Evolutionary conservation across 2,329 filamentous ascomycete genomes (phyloP), one percentile per base, ranked within the genome.

Genomic region (Ceratocystis albifundus): DNA sequence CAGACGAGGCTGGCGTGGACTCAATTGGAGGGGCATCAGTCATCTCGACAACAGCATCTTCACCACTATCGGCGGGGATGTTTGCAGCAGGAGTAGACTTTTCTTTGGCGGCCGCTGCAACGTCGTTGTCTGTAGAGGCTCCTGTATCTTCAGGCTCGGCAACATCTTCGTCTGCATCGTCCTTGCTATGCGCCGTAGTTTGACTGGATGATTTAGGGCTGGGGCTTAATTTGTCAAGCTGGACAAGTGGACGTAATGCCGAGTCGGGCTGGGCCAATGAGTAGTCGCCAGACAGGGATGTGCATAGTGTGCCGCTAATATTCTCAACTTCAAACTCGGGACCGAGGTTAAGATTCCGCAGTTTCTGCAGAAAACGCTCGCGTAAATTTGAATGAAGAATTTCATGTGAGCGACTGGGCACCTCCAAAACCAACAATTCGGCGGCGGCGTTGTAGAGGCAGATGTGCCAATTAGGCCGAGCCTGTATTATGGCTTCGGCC

Each of bases 361-460:
- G 50, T 48, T 59, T 66, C 8, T 63, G 45, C 4, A 57, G 48
- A 25, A 53, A 63, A n/a, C 61, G 59, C 30, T 41, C 32, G 22
- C 61, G 46, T 10, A 66, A 61, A 41, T 65, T 36, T 10, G 63
- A 32, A 22, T 65, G 63, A 22, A 65, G 50, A 22, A 55, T 22
- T 15, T 32, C 41, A 41, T 66, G 61, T 22, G 46, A 44, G n/a
- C 46, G 41, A 17, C 65, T 66, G 20, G 61, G 65, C 25, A 66
- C 61, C 53, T 66, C 65, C 12, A 66, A 20, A 5, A 66, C 44
- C 48, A 66, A 48, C 15, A 66, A 32, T 25, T 66, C 65, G 50
- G 65, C 65, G 3, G 36, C 25, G n/a, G 61, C 30, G 61, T 66
- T 66, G 65, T 66, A 66, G 20, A 62, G 28, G 61, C 61, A 63